Percentiles rank a stretch among this genome's conserved stretches.
phyloP scores from a whole-genome alignment of 2,329 filamentous ascomycete genomes.

The Botrytis hyacinthi region DNA sequence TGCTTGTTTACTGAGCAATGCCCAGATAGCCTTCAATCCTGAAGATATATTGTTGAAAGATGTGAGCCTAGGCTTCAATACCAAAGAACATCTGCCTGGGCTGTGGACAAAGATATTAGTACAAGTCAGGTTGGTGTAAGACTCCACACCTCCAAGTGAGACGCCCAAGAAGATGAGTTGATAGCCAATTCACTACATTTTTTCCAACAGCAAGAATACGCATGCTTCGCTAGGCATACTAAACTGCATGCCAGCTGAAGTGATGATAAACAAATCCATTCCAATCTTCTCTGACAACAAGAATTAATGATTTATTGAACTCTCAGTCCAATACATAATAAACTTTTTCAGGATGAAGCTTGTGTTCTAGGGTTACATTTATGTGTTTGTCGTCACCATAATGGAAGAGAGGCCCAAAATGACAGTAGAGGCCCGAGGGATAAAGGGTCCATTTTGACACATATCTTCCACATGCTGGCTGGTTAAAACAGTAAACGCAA shows the following conservation, averaged over 20 bases:
- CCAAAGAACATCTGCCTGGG: not conserved
- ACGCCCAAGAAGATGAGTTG: not conserved
- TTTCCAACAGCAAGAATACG: not conserved
- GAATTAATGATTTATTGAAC: not conserved
- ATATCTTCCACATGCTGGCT: not conserved
- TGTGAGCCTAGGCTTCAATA: not conserved
- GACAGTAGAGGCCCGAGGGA: not conserved
- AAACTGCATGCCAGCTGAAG: not conserved
- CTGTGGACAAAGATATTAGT: not conserved
- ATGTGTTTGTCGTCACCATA: accelerated
- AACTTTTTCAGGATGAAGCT: not conserved
- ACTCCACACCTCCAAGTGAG: not conserved
- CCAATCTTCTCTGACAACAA: not conserved
- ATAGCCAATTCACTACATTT: not conserved
- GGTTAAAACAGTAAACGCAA: not conserved
- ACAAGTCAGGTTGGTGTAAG: not conserved
- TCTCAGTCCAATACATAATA: not conserved
- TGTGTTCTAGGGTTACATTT: not conserved
- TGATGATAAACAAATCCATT: not conserved
- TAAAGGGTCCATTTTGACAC: not conserved
- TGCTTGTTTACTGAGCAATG: too few relatives aligned
- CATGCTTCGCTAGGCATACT: not conserved
- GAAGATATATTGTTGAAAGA: too few relatives aligned
- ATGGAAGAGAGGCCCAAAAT: not conserved
- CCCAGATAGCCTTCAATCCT: not conserved